Percentiles rank a stretch among this genome's conserved stretches.
These are phyloP conservation scores for Lactarius quietus DNA, from an alignment of 768 basidiomycete species.

Conservation along the genomic window DNA sequence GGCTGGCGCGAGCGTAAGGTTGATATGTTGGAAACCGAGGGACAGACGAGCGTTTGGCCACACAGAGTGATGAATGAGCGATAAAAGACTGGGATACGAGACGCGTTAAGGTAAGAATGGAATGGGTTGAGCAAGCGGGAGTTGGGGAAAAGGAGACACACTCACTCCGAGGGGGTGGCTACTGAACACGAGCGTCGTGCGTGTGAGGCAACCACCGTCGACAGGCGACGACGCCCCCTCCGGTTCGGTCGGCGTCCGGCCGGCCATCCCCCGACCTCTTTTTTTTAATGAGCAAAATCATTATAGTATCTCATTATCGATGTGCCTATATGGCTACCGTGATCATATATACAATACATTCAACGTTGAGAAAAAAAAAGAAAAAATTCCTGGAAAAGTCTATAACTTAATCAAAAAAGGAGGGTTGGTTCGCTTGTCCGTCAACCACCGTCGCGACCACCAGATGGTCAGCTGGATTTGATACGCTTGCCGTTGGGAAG, in stretches of 20 bases:
- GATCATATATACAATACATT: slow-evolving; percentile 14
- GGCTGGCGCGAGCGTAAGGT: slow-evolving; percentile 20
- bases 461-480: slow-evolving; percentile 14
- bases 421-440: background rate
- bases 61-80: slow-evolving; percentile 14
- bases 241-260: slow-evolving; percentile 20
- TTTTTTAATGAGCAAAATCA: background rate
- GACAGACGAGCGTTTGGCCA: slow-evolving; percentile 16
- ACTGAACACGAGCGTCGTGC: slow-evolving; percentile 27
- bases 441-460: slow-evolving; percentile 13
- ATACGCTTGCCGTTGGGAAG: slow-evolving; percentile 18
- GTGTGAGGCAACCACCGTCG: slow-evolving; percentile 25
- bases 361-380: background rate
- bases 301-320: slow-evolving; percentile 1
- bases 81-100: slow-evolving; percentile 13
- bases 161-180: slow-evolving; percentile 13
- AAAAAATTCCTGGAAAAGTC: background rate
- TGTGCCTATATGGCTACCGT: slow-evolving; percentile 2
- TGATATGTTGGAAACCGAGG: slow-evolving; percentile 15
- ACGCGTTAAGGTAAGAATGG: slow-evolving; percentile 8
- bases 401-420: slow-evolving; percentile 22
- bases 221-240: slow-evolving; percentile 13
- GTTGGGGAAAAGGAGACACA: background rate
- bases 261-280: slow-evolving; percentile 14
- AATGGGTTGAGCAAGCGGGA: background rate